Conservation (phyloP, 805 yeast genomes). For the Barnettozyma botsteinii region DNA sequence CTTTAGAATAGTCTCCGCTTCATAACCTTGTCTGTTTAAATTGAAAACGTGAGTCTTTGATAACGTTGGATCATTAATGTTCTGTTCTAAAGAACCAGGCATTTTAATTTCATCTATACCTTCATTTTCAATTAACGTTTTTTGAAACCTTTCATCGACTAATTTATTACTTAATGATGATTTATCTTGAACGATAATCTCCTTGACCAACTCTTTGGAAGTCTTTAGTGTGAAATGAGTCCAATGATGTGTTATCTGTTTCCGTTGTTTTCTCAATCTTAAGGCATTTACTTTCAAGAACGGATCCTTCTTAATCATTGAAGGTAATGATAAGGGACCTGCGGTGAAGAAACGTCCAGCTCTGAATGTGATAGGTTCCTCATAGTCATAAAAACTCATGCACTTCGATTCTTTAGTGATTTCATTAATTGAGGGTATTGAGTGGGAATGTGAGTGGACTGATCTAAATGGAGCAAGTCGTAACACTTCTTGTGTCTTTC, state of each 20-base stretch:
- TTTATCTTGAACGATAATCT: conserved; percentile 19
- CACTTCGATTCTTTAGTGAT: background rate
- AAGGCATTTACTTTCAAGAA: conserved; percentile 23
- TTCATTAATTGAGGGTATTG: background rate
- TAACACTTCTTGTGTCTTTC: too few relatives aligned
- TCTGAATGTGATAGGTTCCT: conserved; percentile 26
- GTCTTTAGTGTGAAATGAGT: conserved; percentile 1
- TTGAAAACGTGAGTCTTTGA: conserved; percentile 14
- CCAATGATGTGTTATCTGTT: conserved; percentile 8
- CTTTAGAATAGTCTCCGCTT: conserved; percentile 17
- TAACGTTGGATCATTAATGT: conserved; percentile 2
- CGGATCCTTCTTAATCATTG: conserved; percentile 27
- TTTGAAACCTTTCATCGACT: conserved; percentile 27
- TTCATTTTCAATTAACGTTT: conserved; percentile 31
- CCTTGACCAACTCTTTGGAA: conserved; percentile 17
- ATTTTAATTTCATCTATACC: conserved; percentile 32
- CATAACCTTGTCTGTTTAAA: conserved; percentile 11
- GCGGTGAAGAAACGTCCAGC: conserved; percentile 29
- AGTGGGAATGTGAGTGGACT: background rate
- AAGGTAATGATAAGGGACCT: conserved; percentile 28
- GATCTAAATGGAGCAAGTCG: too few relatives aligned
- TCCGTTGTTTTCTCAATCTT: conserved; percentile 26
- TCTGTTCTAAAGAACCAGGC: conserved; percentile 4
- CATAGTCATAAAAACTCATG: conserved; percentile 28
- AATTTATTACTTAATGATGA: conserved; percentile 9